phyloP scores from a whole-genome alignment of 495 filamentous ascomycete genomes.

The Daldinia decipiens region DNA sequence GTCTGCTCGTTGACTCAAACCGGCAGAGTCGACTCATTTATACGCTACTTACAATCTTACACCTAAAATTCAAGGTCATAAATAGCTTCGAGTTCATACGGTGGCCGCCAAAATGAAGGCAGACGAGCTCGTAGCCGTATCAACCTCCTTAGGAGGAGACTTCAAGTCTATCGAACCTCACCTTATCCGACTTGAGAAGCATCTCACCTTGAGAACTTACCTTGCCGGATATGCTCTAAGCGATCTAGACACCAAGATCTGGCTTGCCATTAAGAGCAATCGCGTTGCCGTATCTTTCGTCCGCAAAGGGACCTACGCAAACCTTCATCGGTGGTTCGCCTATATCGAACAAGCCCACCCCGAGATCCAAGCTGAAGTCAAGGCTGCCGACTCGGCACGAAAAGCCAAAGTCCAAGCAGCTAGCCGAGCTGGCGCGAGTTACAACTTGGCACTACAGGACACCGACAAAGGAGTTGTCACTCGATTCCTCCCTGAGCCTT shows the following conservation, averaged over 20 bases:
- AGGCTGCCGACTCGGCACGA: slow-evolving; percentile 68
- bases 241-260: slow-evolving; percentile 82
- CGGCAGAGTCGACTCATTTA: slow-evolving; percentile 10
- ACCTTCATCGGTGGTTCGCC: slow-evolving; percentile 87
- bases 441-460: slow-evolving; percentile 88
- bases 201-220: slow-evolving; percentile 86
- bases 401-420: slow-evolving; percentile 76
- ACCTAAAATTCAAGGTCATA: neutral
- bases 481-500: slow-evolving; percentile 95
- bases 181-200: slow-evolving; percentile 81
- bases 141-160: slow-evolving; percentile 67
- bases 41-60: neutral
- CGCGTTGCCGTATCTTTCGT: slow-evolving; percentile 82
- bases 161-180: slow-evolving; percentile 83
- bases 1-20: slow-evolving; percentile 29
- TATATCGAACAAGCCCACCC: slow-evolving; percentile 85
- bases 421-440: slow-evolving; percentile 86
- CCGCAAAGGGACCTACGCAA: slow-evolving; percentile 78
- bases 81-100: neutral
- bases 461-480: slow-evolving; percentile 93
- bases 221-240: slow-evolving; percentile 84
- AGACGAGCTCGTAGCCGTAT: slow-evolving; percentile 60
- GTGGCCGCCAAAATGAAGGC: slow-evolving; percentile 55
- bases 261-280: slow-evolving; percentile 86
- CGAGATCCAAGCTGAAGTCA: slow-evolving; percentile 66